Conservation (phyloP, 2,329 filamentous ascomycete species). For the Aspergillus pseudoterreus region DNA sequence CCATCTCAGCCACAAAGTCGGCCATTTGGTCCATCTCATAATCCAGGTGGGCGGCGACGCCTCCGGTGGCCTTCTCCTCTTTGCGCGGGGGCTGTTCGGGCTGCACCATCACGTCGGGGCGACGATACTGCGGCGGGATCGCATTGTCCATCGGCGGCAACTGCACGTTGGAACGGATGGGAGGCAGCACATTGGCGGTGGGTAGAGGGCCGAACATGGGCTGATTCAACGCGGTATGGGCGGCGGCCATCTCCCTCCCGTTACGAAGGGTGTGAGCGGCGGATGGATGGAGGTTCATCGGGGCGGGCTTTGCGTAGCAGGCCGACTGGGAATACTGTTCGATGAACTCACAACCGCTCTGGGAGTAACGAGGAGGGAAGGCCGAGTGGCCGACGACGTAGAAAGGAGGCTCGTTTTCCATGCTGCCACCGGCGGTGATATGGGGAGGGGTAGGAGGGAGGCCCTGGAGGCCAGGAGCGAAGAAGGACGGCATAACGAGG, state of each 20-base stretch:
- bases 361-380: conserved; percentile 41
- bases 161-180: conserved; percentile 38
- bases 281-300: conserved; percentile 32
- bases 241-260: conserved; percentile 31
- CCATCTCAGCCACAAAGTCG: conserved; percentile 90
- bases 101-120: conserved; percentile 36
- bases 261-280: conserved; percentile 27
- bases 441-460: conserved; percentile 43
- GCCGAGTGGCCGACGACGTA: conserved; percentile 37
- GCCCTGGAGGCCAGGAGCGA: conserved; percentile 37
- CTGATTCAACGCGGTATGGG: conserved; percentile 23
- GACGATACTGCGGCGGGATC: conserved; percentile 41
- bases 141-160: conserved; percentile 39
- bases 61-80: conserved; percentile 69
- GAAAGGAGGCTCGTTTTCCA: conserved; percentile 37
- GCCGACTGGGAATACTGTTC: conserved; percentile 45
- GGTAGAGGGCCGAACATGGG: conserved; percentile 34
- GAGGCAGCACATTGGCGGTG: conserved; percentile 36
- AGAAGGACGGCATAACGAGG: conserved; percentile 42
- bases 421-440: conserved; percentile 32
- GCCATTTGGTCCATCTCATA: conserved; percentile 97
- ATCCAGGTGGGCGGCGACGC: conserved; percentile 89
- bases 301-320: conserved; percentile 35
- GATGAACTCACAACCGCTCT: conserved; percentile 43
- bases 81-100: conserved; percentile 42